Percentiles rank a stretch among this genome's conserved stretches.
These are phyloP conservation scores for Lepidium africanum DNA, from an alignment of 345 rosid species.

Conservation along the genomic window DNA sequence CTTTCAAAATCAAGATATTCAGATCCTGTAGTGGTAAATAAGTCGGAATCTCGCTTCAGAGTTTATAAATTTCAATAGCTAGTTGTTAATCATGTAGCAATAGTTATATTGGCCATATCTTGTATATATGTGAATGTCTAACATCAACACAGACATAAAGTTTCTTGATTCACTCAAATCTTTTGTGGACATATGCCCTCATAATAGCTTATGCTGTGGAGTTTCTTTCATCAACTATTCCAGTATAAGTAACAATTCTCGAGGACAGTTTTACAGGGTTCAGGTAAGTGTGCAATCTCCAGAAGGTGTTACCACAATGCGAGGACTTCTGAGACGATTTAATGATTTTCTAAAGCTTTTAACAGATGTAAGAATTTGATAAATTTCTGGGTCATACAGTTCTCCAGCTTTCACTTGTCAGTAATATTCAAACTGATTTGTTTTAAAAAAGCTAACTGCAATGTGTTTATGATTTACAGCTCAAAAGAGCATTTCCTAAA, in stretches of 20 bases:
- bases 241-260: neutral
- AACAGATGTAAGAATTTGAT: constrained; percentile 51
- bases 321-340: constrained; percentile 76
- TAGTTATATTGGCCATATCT: neutral
- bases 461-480: constrained; percentile 38
- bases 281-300: constrained; percentile 94
- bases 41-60: constrained; percentile 19
- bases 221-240: neutral
- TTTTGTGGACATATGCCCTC: no score
- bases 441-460: neutral
- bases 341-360: constrained; percentile 85
- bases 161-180: no score
- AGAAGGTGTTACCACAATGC: constrained; percentile 65
- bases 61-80: constrained; percentile 18
- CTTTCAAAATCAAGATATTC: constrained; percentile 80
- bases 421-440: neutral
- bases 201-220: neutral
- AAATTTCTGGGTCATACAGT: neutral
- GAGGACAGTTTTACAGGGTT: constrained; percentile 94
- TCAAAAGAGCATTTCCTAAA: constrained; percentile 67
- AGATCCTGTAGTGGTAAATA: constrained; percentile 88
- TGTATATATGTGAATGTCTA: neutral
- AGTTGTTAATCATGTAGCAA: constrained; percentile 17
- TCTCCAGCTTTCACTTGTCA: neutral
- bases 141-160: no score